Evolutionary conservation across 1,284 basidiomycete species (phyloP).

Genomic region (Sporisorium sorghi): DNA sequence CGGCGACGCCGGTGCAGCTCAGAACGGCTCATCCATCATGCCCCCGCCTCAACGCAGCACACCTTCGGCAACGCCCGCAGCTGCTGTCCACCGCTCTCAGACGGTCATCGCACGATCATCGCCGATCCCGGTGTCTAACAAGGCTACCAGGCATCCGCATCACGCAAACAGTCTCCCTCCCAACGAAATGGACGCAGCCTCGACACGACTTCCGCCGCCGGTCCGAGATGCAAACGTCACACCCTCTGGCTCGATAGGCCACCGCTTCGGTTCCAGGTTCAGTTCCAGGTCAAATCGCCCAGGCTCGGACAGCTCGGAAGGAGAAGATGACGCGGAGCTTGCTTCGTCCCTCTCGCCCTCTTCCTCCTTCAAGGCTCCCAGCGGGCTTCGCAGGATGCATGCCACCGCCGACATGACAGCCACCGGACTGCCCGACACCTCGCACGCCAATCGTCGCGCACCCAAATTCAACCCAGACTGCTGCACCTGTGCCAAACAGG

Average conservation of each 20-base stretch:
- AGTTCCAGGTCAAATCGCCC: conserved; percentile 4
- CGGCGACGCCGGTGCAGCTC: conserved; percentile 4
- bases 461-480: conserved; percentile 48
- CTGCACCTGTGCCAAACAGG: conserved; percentile 34
- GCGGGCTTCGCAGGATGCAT: conserved; percentile 27
- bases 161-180: conserved; percentile 27
- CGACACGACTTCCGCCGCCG: conserved; percentile 31
- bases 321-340: conserved; percentile 35
- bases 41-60: conserved; percentile 39
- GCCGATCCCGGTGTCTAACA: conserved; percentile 24
- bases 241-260: conserved; percentile 11
- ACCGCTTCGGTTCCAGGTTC: conserved; percentile 26
- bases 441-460: conserved; percentile 47
- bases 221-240: conserved; percentile 15
- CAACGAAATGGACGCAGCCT: conserved; percentile 12
- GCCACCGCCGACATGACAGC: conserved; percentile 38
- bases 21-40: conserved; percentile 22
- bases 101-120: conserved; percentile 32
- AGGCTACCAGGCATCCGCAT: conserved; percentile 10
- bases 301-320: conserved; percentile 40
- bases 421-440: conserved; percentile 43
- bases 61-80: conserved; percentile 2
- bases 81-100: conserved; percentile 24
- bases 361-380: conserved; percentile 28
- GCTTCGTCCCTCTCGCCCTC: conserved; percentile 25